Evolutionary conservation across 202 grass and related monocot genomes (phyloP).

Genomic region (Schoenoplectus triqueter): DNA sequence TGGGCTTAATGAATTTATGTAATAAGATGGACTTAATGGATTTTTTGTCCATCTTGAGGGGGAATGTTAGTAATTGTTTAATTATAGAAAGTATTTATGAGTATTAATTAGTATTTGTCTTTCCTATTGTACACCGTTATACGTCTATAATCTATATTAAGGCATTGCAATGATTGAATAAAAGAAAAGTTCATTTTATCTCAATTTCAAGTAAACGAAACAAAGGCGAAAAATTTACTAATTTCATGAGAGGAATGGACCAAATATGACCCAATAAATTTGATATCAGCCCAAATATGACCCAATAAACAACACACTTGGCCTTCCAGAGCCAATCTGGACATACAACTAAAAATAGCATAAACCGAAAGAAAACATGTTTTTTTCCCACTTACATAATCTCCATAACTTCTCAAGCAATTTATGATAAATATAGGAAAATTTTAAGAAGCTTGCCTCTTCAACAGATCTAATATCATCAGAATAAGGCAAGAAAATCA

Average conservation of each 20-base stretch:
- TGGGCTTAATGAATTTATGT: too few relatives aligned
- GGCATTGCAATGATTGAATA: too few relatives aligned
- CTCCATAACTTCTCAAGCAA: background rate
- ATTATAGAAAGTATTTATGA: too few relatives aligned
- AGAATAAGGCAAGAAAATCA: slow-evolving; percentile 96
- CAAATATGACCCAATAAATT: background rate
- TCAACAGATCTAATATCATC: slow-evolving; percentile 90
- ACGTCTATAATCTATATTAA: too few relatives aligned
- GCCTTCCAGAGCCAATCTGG: background rate
- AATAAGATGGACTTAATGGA: too few relatives aligned
- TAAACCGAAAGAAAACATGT: background rate
- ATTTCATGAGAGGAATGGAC: slow-evolving; percentile 7
- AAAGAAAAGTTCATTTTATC: too few relatives aligned
- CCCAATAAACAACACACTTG: background rate
- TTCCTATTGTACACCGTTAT: too few relatives aligned
- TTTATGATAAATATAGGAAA: background rate
- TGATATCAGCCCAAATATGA: slow-evolving; percentile 19
- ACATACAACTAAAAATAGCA: background rate
- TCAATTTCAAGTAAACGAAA: too few relatives aligned
- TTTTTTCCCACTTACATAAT: background rate
- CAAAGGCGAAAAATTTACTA: background rate
- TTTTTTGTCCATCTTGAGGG: too few relatives aligned
- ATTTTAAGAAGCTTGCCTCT: slow-evolving; percentile 56
- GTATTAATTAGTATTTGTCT: too few relatives aligned
- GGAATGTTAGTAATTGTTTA: too few relatives aligned